A percentile compares a stretch with the other conserved stretches of the same genome.
phyloP scores from a whole-genome alignment of 805 yeast species.

The Candida sphagnicola region DNA sequence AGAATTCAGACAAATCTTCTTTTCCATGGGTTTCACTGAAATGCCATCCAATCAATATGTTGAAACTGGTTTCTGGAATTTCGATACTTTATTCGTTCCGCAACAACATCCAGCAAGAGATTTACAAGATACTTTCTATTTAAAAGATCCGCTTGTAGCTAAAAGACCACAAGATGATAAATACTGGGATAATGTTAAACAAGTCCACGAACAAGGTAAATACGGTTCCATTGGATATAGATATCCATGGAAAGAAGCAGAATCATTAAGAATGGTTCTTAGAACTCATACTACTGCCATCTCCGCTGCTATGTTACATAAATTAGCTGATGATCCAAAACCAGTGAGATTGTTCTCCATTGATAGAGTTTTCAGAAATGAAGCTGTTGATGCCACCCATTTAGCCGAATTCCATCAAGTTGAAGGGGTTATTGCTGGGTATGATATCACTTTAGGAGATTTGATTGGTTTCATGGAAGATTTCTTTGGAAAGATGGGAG shows the following conservation, averaged over 20 bases:
- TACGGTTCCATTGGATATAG: slow-evolving; percentile 97
- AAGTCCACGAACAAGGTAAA: slow-evolving; percentile 85
- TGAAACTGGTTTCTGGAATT: slow-evolving; percentile 98
- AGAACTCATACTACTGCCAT: slow-evolving; percentile 98
- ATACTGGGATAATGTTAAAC: slow-evolving; percentile 73
- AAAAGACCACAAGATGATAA: slow-evolving; percentile 76
- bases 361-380: slow-evolving; percentile 98
- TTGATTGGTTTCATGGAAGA: slow-evolving; percentile 97
- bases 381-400: slow-evolving; percentile 99
- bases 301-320: slow-evolving; percentile 81
- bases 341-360: slow-evolving; percentile 92
- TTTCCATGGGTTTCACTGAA: slow-evolving; percentile 96
- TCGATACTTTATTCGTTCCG: slow-evolving; percentile 93
- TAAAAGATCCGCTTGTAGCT: slow-evolving; percentile 86
- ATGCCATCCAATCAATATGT: slow-evolving; percentile 99
- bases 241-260: slow-evolving; percentile 94
- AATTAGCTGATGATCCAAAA: slow-evolving; percentile 81
- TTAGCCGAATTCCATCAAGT: slow-evolving; percentile 99
- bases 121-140: slow-evolving; percentile 95
- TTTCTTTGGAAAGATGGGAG: slow-evolving; percentile 97
- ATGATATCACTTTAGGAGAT: slow-evolving; percentile 90
- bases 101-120: slow-evolving; percentile 99
- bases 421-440: slow-evolving; percentile 98
- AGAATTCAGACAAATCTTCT: slow-evolving; percentile 96
- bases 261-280: slow-evolving; percentile 84